Percentiles rank a stretch among this genome's conserved stretches.
phyloP scores from a whole-genome alignment of 768 basidiomycete species.

The Mycena galericulata region DNA sequence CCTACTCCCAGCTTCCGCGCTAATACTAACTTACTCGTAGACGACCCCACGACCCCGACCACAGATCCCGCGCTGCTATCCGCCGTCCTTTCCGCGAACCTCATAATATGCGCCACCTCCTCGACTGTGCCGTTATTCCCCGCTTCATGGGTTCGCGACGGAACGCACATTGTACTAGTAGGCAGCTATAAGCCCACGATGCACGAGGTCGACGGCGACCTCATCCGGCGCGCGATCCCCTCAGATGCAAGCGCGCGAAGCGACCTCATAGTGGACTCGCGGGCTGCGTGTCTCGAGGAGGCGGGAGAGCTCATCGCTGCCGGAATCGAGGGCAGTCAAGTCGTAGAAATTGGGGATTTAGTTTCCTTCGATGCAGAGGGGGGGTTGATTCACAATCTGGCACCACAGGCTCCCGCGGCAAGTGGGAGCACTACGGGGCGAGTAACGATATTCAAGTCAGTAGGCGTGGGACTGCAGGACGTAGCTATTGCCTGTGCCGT shows the following conservation, averaged over 20 bases:
- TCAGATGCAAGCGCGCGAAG: slow-evolving; percentile 29
- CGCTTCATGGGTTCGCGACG: slow-evolving; percentile 68
- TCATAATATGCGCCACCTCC: slow-evolving; percentile 85
- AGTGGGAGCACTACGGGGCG: slow-evolving; percentile 48
- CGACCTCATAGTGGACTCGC: slow-evolving; percentile 79
- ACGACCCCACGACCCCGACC: slow-evolving; percentile 17
- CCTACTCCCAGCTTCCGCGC: not conserved
- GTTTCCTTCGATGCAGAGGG: slow-evolving; percentile 43
- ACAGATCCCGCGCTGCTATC: slow-evolving; percentile 38
- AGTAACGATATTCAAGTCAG: slow-evolving; percentile 89
- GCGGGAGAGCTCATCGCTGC: slow-evolving; percentile 86
- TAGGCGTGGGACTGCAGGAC: slow-evolving; percentile 90
- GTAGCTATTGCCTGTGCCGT: slow-evolving; percentile 83
- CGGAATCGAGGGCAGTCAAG: slow-evolving; percentile 46
- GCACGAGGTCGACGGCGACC: slow-evolving; percentile 75
- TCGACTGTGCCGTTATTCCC: slow-evolving; percentile 79
- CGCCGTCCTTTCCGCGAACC: slow-evolving; percentile 56
- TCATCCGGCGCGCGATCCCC: slow-evolving; percentile 64
- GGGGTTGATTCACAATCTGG: slow-evolving; percentile 21
- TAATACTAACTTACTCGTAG: not conserved
- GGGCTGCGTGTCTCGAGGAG: slow-evolving; percentile 75
- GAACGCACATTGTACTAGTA: slow-evolving; percentile 79
- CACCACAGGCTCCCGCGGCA: not conserved
- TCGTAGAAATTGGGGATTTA: slow-evolving; percentile 81
- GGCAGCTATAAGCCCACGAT: slow-evolving; percentile 88